Percentiles rank a stretch among this genome's conserved stretches.
These are phyloP conservation scores for Lepiota brunneoincarnata DNA, from an alignment of 768 basidiomycete genomes.

Conservation along the genomic window DNA sequence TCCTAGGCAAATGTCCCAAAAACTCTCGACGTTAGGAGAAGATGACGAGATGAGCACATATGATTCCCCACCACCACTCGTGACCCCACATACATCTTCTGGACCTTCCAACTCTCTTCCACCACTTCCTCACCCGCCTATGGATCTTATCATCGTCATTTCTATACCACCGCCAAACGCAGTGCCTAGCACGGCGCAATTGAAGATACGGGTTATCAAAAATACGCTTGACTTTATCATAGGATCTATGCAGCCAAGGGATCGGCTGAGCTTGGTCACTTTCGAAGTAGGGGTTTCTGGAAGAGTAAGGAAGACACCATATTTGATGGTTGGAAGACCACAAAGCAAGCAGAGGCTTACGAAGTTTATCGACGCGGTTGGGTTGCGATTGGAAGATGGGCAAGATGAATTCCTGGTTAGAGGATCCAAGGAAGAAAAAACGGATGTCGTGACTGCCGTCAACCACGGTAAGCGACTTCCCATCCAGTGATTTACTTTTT, in stretches of 20 bases:
- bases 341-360: slow-evolving; percentile 69
- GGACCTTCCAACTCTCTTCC: slow-evolving; percentile 79
- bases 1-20: slow-evolving; percentile 37
- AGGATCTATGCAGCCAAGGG: slow-evolving; percentile 69
- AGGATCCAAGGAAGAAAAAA: slow-evolving; percentile 86
- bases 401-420: slow-evolving; percentile 60
- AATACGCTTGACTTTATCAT: slow-evolving; percentile 85
- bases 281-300: slow-evolving; percentile 88
- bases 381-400: slow-evolving; percentile 36
- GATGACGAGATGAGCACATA: slow-evolving; percentile 65
- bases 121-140: slow-evolving; percentile 79
- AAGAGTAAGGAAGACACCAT: slow-evolving; percentile 89
- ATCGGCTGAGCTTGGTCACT: slow-evolving; percentile 87
- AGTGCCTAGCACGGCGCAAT: slow-evolving; percentile 72
- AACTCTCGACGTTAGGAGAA: slow-evolving; percentile 67
- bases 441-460: slow-evolving; percentile 97
- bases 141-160: slow-evolving; percentile 91
- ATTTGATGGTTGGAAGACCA: slow-evolving; percentile 68
- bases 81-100: slow-evolving; percentile 68
- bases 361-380: slow-evolving; percentile 77
- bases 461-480: slow-evolving; percentile 67
- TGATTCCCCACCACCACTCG: slow-evolving; percentile 53
- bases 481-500: neutral
- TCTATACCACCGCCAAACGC: slow-evolving; percentile 77
- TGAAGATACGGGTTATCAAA: slow-evolving; percentile 89